phyloP scores from a whole-genome alignment of 2,329 filamentous ascomycete genomes.

The Talaromyces sp. region DNA sequence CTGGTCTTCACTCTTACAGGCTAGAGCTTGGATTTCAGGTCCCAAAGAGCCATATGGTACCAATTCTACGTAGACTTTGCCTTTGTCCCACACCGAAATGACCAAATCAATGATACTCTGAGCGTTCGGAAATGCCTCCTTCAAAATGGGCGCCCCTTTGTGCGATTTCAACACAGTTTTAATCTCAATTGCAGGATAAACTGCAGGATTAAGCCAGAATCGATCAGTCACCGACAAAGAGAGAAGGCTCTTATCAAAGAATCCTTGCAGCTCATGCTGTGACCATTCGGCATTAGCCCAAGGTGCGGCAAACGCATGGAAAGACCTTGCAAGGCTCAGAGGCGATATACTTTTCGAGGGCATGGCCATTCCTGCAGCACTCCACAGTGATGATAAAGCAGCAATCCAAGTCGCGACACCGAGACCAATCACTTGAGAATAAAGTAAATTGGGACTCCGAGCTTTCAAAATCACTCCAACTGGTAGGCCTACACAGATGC shows the following conservation, averaged over 20 bases:
- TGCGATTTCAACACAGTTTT: constrained; percentile 46
- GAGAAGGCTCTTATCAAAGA: constrained; percentile 48
- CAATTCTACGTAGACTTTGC: constrained; percentile 37
- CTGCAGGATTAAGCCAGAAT: constrained; percentile 43
- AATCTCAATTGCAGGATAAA: constrained; percentile 49
- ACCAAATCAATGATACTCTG: constrained; percentile 38
- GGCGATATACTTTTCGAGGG: constrained; percentile 44
- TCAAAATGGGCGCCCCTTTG: constrained; percentile 35
- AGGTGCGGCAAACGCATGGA: constrained; percentile 49
- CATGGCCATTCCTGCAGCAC: constrained; percentile 51
- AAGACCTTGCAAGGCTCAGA: constrained; percentile 38
- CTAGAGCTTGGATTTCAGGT: constrained; percentile 39
- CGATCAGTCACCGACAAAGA: constrained; percentile 45
- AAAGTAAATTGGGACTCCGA: constrained; percentile 45
- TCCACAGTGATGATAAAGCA: constrained; percentile 52
- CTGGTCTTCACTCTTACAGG: constrained; percentile 31
- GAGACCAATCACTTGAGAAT: constrained; percentile 53
- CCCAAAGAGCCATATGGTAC: constrained; percentile 36
- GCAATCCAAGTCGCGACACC: constrained; percentile 56
- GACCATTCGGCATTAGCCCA: constrained; percentile 52
- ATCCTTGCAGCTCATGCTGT: constrained; percentile 54
- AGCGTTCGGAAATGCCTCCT: constrained; percentile 51
- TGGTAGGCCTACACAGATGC: constrained; percentile 50
- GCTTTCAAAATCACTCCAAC: constrained; percentile 50
- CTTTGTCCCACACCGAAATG: constrained; percentile 37